Base-by-base conservation (phyloP, 225 moss, liverwort and hornwort species). In the Asterella californica region DNA sequence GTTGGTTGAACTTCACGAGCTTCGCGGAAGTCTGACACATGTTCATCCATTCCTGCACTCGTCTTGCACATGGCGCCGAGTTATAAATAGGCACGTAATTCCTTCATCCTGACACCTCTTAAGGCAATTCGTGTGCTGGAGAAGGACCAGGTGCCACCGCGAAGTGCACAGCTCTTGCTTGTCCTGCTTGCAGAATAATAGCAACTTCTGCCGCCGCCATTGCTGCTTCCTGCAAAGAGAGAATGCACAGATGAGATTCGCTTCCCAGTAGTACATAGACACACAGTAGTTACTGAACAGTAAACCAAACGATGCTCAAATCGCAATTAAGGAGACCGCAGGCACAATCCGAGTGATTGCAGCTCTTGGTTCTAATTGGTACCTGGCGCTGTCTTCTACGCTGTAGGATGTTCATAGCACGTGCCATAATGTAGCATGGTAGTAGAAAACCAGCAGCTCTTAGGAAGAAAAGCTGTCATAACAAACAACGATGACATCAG, bases 361-460 rank as follows among this genome's bases (percentile, higher is more conserved):
- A 42, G 42, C 42, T 42, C 7, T 7, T 42, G 42, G 42, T 42
- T 42, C 42, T 10, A 64, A 2, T 48, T 1, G 6, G 21, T 70
- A 90, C 90, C 87, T 90, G 90, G 75, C 88, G 72, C 81, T 90
- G 90, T 83, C 90, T 84, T 49, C 90, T 80, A 15, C 88, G 88
- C 78, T 90, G 90, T 21, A 90, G 70, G 42, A 84, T 90, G 32
- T 90, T 90, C 90, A 90, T 90, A 50, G 90, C 90, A 47, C 90
- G 85, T 12, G 90, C 90, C 90, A 90, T 90, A 14, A 90, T 90
- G 80, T 90, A 90, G 57, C 90, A 90, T 3, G 90, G 90, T 15
- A 90, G 82, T 15, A 90, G 63, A 33, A 90, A 90, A 8, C 90
- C 90, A 74, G 88, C 90, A 0, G 85, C 90, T 79, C 90, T 83